Percentiles rank a stretch among this genome's conserved stretches.
Conservation (phyloP, 768 basidiomycete species). For the Suillus placidus region DNA sequence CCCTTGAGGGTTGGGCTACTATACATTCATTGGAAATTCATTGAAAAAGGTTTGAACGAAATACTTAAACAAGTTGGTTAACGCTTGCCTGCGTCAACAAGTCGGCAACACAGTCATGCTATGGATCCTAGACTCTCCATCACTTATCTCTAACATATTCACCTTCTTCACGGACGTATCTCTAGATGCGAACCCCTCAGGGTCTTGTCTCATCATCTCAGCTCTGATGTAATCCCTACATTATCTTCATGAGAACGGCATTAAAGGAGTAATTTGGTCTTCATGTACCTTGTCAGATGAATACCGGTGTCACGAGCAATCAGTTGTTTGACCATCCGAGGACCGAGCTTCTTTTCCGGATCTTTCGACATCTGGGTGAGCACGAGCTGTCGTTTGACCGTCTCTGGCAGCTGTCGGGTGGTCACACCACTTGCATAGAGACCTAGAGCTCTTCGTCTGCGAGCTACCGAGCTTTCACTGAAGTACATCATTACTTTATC, state of each 20-base stretch:
- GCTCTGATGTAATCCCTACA: slow-evolving; percentile 18
- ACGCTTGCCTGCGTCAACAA: not conserved
- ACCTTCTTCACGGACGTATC: slow-evolving; percentile 14
- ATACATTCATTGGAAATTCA: not conserved
- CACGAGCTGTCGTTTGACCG: slow-evolving; percentile 35
- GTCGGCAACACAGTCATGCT: not conserved
- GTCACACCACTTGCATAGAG: slow-evolving; percentile 34
- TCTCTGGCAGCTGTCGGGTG: slow-evolving; percentile 30
- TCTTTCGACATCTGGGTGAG: slow-evolving; percentile 40
- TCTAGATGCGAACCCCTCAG: slow-evolving; percentile 16
- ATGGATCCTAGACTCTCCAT: not conserved
- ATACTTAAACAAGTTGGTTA: not conserved
- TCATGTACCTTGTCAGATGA: slow-evolving; percentile 34
- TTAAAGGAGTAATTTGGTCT: not conserved
- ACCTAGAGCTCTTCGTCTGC: slow-evolving; percentile 31
- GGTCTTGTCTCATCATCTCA: slow-evolving; percentile 18
- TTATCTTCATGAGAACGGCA: not conserved
- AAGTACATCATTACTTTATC: slow-evolving; percentile 16
- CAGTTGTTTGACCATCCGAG: slow-evolving; percentile 29
- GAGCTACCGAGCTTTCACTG: slow-evolving; percentile 31
- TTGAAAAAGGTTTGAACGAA: not conserved
- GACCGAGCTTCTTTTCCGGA: slow-evolving; percentile 31
- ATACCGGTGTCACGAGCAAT: slow-evolving; percentile 35
- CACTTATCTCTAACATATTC: not conserved
- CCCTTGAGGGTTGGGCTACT: not conserved